phyloP scores from a whole-genome alignment of 352 stramenopile species.

The Phytophthora sp. region DNA sequence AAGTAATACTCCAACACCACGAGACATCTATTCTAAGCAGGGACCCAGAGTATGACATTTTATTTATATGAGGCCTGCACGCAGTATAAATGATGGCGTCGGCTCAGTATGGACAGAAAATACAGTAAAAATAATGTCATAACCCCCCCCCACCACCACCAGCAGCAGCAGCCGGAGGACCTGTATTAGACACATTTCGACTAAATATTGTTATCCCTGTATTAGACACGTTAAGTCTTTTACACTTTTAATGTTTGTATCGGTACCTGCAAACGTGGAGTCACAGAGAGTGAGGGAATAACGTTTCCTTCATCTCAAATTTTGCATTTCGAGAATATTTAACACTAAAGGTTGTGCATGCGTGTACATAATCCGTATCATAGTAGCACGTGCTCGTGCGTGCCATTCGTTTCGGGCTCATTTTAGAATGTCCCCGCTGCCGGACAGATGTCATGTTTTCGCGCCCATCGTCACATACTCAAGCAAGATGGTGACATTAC shows the following conservation, averaged over 20 bases:
- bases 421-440: neutral
- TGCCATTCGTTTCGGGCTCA: conserved; percentile 5
- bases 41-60: too few species aligned
- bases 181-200: neutral
- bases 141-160: too few species aligned
- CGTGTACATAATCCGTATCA: neutral
- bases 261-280: neutral
- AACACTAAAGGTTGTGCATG: neutral
- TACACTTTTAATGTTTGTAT: neutral
- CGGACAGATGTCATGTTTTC: neutral
- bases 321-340: neutral
- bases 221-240: conserved; percentile 1
- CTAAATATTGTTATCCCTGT: neutral
- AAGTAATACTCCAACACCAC: too few species aligned
- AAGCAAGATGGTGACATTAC: too few species aligned
- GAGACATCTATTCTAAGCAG: too few species aligned
- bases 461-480: too few species aligned
- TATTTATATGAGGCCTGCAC: too few species aligned
- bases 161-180: too few species aligned
- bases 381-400: neutral
- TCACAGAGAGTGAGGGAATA: neutral
- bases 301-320: neutral
- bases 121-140: too few species aligned
- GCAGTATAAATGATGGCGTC: too few species aligned
- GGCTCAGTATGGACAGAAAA: too few species aligned